Evolutionary conservation across 306 rosid species (phyloP), one percentile per base, ranked within the genome.

Genomic region (Vigna angularis): DNA sequence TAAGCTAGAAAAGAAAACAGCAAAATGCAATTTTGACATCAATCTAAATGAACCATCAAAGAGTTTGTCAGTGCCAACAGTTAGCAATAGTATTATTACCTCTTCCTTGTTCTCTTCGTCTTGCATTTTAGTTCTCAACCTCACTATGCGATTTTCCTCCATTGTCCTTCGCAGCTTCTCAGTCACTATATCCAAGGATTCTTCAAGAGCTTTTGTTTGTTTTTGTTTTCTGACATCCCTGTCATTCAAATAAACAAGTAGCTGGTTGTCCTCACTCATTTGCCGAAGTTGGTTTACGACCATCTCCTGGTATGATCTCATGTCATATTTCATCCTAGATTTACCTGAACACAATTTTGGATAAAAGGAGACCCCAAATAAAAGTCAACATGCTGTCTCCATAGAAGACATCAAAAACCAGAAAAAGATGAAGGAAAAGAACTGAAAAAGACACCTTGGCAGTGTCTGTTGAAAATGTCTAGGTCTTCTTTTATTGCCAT

Each of bases 191-290:
- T 53, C 86, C 58, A 85, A 76, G 73, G 83, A 83, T 72, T 85
- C 88, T 79, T 85, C 81, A 20, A 83, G 80, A 72, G 86, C 76
- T 52, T 85, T 81, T n/a, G 83, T 57, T 22, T 88, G 78, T 55
- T 12, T 81, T 49, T 70, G 7, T 81, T 83, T 85, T 82, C 68
- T 85, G 32, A 34, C 91, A 66, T 72, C 82, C 81, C 32, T 83
- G 83, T 76, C 36, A 77, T 81, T 83, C 28, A 83, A 81, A 76
- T 69, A 85, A 72, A 59, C 51, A 57, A 88, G 89, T 22, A 79
- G 85, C 72, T 88, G 91, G 75, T 86, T 88, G 81, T 90, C 93
- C 83, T 90, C 93, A 34, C 83, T 86, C 96, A 89, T 92, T 81
- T 92, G 88, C 77, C 88, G 79, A 34, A 90, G 78, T 70, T 89